These are phyloP conservation scores for Amanita rimosa DNA, from an alignment of 768 basidiomycete genomes.

Conservation along the genomic window DNA sequence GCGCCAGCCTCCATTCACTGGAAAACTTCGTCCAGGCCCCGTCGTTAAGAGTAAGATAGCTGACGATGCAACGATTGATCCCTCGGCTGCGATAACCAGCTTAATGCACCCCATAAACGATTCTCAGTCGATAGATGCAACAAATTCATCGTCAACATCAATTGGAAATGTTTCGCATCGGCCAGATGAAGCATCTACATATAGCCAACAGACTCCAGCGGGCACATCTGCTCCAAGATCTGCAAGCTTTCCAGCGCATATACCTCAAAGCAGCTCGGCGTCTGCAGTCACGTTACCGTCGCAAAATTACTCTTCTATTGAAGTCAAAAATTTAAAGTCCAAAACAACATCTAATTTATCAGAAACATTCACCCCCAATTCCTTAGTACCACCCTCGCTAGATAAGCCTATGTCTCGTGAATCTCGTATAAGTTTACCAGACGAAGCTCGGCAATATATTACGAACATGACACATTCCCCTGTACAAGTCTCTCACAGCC, in stretches of 20 bases:
- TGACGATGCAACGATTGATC: background rate
- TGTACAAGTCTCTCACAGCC: conserved; percentile 33
- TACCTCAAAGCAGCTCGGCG: conserved; percentile 14
- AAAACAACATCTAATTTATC: background rate
- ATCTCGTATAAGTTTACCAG: conserved; percentile 60
- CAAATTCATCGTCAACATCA: background rate
- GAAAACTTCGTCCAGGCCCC: background rate
- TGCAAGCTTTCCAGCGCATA: background rate
- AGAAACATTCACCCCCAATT: background rate
- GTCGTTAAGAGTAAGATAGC: background rate
- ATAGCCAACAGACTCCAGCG: background rate
- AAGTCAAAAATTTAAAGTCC: background rate
- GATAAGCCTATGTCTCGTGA: conserved; percentile 33
- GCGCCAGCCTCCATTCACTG: background rate
- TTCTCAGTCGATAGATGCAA: background rate
- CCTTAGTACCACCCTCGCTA: background rate
- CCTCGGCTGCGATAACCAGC: background rate
- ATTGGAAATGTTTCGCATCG: background rate
- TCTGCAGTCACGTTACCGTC: conserved; percentile 11
- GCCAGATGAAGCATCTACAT: background rate
- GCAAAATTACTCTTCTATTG: conserved; percentile 1
- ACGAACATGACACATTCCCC: conserved; percentile 59
- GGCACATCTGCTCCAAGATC: background rate
- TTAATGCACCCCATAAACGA: background rate
- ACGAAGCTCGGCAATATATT: conserved; percentile 68